phyloP scores from a whole-genome alignment of 257 asterid species.

The Salvia hispanica region DNA sequence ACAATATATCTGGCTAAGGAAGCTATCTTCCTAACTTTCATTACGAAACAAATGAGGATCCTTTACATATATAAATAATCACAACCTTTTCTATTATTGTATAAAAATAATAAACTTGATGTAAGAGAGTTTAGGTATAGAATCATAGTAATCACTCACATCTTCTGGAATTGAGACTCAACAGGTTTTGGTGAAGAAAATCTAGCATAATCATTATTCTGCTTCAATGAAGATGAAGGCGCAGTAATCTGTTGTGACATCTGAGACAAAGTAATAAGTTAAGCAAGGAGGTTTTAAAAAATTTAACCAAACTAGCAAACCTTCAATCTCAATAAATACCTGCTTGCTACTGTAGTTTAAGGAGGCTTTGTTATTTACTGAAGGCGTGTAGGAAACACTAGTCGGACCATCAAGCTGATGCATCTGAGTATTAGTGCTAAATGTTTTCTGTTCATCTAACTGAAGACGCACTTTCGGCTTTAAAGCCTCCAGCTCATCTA shows the following conservation, averaged over 20 bases:
- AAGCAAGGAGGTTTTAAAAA: conserved; percentile 16
- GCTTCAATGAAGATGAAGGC: conserved; percentile 54
- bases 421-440: conserved; percentile 39
- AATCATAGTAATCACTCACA: conserved; percentile 50
- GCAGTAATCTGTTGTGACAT: conserved; percentile 39
- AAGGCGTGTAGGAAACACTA: conserved; percentile 39
- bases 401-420: conserved; percentile 43
- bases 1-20: conserved; percentile 5
- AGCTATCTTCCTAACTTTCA: conserved; percentile 20
- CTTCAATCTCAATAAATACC: conserved; percentile 43
- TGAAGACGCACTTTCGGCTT: conserved; percentile 63
- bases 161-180: conserved; percentile 66
- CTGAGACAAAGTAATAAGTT: conserved; percentile 39
- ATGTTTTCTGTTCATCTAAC: conserved; percentile 46
- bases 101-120: conserved; percentile 7
- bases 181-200: conserved; percentile 53
- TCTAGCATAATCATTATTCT: conserved; percentile 45
- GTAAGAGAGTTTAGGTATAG: conserved; percentile 1
- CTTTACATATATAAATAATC: conserved; percentile 14
- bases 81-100: neutral
- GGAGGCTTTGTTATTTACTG: conserved; percentile 44
- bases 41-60: neutral
- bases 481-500: conserved; percentile 79
- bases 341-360: conserved; percentile 41
- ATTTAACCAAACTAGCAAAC: conserved; percentile 6